A percentile compares a stretch with the other conserved stretches of the same genome.
Conservation (phyloP, 208 protist genomes). For the Trypanosoma conorhini region DNA sequence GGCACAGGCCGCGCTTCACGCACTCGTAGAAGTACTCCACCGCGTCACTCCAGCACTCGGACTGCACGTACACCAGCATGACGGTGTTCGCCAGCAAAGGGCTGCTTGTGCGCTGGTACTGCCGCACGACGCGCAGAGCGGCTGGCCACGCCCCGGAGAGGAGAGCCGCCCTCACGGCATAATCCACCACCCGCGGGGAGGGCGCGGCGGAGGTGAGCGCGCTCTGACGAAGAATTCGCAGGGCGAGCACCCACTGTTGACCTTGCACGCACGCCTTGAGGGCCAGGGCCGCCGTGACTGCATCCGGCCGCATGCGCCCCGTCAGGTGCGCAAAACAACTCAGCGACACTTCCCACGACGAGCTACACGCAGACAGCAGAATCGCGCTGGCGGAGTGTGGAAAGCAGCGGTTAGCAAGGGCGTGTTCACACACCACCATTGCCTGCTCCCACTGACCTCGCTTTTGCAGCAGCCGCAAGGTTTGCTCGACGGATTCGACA, state of each 20-base stretch:
- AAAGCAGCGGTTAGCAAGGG: conserved; percentile 45
- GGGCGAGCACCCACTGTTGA: conserved; percentile 63
- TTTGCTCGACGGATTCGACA: conserved; percentile 5
- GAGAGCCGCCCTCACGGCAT: conserved; percentile 47
- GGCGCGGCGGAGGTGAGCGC: conserved; percentile 51
- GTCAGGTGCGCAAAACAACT: conserved; percentile 55
- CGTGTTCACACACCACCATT: conserved; percentile 47
- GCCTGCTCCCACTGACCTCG: conserved; percentile 64
- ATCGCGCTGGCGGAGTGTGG: conserved; percentile 42
- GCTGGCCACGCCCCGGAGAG: conserved; percentile 49
- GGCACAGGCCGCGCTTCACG: conserved; percentile 51
- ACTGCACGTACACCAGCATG: conserved; percentile 49
- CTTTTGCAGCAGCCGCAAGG: conserved; percentile 18
- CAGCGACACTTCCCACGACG: conserved; percentile 64
- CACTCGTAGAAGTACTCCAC: conserved; percentile 76
- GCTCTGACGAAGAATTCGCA: conserved; percentile 63
- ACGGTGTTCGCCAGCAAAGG: conserved; percentile 59
- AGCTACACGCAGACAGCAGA: conserved; percentile 32
- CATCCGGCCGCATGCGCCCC: conserved; percentile 56
- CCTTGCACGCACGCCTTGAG: conserved; percentile 63
- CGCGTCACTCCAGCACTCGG: conserved; percentile 60
- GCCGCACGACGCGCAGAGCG: conserved; percentile 51
- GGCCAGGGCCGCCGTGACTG: conserved; percentile 43
- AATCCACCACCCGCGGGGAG: conserved; percentile 47
- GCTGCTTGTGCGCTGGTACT: conserved; percentile 47